phyloP scores from a whole-genome alignment of 2,329 filamentous ascomycete genomes.

The Calonectria pseudoturangicola region DNA sequence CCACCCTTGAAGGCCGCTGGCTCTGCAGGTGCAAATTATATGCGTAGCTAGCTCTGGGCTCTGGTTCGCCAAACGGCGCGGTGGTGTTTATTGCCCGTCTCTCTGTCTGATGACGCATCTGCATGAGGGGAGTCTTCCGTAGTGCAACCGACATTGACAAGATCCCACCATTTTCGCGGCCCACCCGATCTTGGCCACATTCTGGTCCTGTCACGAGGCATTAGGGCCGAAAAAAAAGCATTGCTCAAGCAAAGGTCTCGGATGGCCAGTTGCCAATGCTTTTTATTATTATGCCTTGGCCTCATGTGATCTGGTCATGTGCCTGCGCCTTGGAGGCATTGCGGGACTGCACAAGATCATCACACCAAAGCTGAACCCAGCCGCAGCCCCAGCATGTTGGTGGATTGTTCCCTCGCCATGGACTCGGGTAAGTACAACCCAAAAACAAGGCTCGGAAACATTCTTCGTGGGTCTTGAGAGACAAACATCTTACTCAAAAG shows the following conservation, averaged over 20 bases:
- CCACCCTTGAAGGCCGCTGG: conserved; percentile 35
- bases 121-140: conserved; percentile 13
- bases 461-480: conserved; percentile 21
- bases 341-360: not conserved
- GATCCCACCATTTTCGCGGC: not conserved
- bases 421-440: conserved; percentile 25
- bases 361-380: not conserved
- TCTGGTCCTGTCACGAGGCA: conserved; percentile 25
- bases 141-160: conserved; percentile 24
- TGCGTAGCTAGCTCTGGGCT: conserved; percentile 30
- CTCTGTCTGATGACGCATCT: conserved; percentile 23
- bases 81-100: conserved; percentile 18
- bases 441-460: conserved; percentile 27
- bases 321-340: not conserved
- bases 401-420: conserved; percentile 27
- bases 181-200: conserved; percentile 33
- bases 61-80: conserved; percentile 37
- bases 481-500: conserved; percentile 19
- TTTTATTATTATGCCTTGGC: not conserved
- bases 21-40: conserved; percentile 36
- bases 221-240: conserved; percentile 6
- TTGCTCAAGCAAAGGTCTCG: not conserved
- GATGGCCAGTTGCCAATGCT: conserved; percentile 3
- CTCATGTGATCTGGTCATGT: conserved; percentile 16
- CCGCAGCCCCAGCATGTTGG: conserved; percentile 6